Conservation (phyloP, 805 yeast genomes). For the Kodamaea fukazawae region DNA sequence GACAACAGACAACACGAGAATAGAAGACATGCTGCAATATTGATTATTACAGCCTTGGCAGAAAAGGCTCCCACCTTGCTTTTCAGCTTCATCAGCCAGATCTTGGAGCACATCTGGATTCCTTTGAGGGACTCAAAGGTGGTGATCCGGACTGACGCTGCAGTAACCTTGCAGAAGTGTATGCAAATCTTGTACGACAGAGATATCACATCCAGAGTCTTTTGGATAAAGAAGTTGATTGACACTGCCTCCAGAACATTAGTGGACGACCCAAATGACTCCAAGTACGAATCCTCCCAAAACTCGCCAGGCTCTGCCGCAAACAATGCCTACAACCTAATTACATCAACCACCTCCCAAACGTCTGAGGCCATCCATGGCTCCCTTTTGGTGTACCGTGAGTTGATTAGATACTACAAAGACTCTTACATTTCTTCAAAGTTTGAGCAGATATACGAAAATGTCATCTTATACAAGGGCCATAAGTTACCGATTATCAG, state of each 20-base stretch:
- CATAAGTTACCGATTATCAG: constrained; percentile 74
- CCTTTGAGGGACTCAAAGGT: constrained; percentile 79
- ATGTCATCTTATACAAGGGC: constrained; percentile 69
- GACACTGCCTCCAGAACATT: constrained; percentile 66
- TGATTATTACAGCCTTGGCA: constrained; percentile 80
- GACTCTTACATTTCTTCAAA: constrained; percentile 70
- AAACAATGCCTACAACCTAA: constrained; percentile 19
- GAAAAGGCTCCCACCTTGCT: constrained; percentile 82
- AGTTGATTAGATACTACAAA: constrained; percentile 61
- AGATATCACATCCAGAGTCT: constrained; percentile 64
- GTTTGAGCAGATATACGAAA: constrained; percentile 75
- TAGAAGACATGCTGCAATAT: constrained; percentile 86
- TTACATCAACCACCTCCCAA: constrained; percentile 22
- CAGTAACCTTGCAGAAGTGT: constrained; percentile 74
- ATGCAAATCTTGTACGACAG: constrained; percentile 75
- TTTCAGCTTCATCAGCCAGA: constrained; percentile 72
- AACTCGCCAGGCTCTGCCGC: constrained; percentile 6
- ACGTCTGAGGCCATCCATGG: constrained; percentile 80
- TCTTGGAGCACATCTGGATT: constrained; percentile 81
- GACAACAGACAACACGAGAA: constrained; percentile 72
- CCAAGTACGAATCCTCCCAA: constrained; percentile 18
- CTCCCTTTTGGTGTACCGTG: constrained; percentile 76
- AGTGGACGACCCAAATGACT: constrained; percentile 13
- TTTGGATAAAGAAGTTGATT: constrained; percentile 71
- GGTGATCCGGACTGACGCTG: constrained; percentile 78